A percentile compares a stretch with the other conserved stretches of the same genome.
Evolutionary conservation across 495 filamentous ascomycete species (phyloP).

Genomic region (Penicillium steckii): DNA sequence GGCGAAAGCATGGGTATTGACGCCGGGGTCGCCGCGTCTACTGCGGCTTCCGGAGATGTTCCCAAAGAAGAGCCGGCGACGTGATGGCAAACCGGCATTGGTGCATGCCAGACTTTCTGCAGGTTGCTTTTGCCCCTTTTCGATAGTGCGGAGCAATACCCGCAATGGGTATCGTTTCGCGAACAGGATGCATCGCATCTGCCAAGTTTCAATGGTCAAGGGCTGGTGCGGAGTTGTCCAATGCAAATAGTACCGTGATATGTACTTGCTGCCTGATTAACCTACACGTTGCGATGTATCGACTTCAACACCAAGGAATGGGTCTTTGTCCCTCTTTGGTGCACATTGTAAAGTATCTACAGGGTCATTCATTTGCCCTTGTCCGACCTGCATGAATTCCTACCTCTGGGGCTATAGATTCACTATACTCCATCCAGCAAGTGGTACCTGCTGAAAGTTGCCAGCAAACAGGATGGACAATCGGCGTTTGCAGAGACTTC

Average conservation of each 20-base stretch:
- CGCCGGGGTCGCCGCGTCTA: constrained; percentile 15
- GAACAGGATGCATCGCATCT: constrained; percentile 4
- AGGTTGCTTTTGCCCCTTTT: constrained; percentile 14
- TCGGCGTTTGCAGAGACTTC: background rate
- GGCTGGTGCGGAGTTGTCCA: constrained; percentile 12
- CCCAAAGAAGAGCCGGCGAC: constrained; percentile 10
- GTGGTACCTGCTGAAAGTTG: background rate
- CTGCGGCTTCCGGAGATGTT: constrained; percentile 13
- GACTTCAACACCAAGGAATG: background rate
- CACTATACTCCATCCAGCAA: background rate
- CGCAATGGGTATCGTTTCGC: constrained; percentile 16
- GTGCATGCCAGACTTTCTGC: constrained; percentile 9
- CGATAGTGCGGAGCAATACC: constrained; percentile 19
- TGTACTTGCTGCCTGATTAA: no score
- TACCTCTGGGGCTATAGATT: background rate
- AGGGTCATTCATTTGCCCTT: background rate
- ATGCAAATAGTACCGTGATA: constrained; percentile 23
- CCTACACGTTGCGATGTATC: background rate
- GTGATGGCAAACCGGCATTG: constrained; percentile 14
- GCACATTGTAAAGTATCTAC: background rate
- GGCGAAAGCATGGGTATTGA: constrained; percentile 20
- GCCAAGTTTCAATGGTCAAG: constrained; percentile 13
- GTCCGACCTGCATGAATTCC: background rate
- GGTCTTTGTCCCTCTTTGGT: background rate
- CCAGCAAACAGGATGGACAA: background rate